Base-by-base conservation (phyloP, 345 rosid species). In the Clausena lansium region DNA sequence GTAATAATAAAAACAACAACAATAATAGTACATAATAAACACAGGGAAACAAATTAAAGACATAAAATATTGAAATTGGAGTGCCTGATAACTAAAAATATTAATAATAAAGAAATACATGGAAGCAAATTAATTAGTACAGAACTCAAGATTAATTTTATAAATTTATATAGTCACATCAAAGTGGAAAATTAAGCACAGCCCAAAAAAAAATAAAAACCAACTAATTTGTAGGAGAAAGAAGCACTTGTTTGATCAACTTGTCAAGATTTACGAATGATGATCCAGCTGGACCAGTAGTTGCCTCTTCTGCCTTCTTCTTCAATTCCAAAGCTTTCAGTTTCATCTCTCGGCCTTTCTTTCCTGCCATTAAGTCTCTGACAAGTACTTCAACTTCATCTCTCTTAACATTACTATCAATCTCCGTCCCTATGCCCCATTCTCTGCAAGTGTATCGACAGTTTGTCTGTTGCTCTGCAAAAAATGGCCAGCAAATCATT, bases 381-480 rank as follows among this genome's bases (percentile, higher is more conserved):
- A 91, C 86, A 8, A 84, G 84, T 47, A 27, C 71, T 70, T 86
- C 92, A 62, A 89, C 82, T 71, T 86, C 85, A 4, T 81, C 85
- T 67, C 93, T 84, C 71, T 81, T 91, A 52, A 88, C 92, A 57
- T 91, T 76, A 63, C 77, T 85, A 17, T 89, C 82, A 0, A 89
- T 87, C 83, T 89, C 92, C 87, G 84, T 84, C 41, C 95, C 95
- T 4, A 87, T 75, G n/a, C 86, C 92, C 95, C 91, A 89, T 35
- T 91, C 85, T 0, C 22, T 77, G 35, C 89, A 79, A 39, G 76
- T 64, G 63, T 36, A 91, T 74, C 88, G 57, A 55, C 93, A 88
- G 62, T 91, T 91, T 0, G 83, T 89, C 38, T 80, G 93, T 28
- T 91, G 95, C 66, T 91, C 95, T 0, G 93, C 89, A 22, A 91